A percentile compares a stretch with the other conserved stretches of the same genome.
Evolutionary conservation across 208 protist genomes (phyloP).

Genomic region (Wallacemonas sp.): DNA sequence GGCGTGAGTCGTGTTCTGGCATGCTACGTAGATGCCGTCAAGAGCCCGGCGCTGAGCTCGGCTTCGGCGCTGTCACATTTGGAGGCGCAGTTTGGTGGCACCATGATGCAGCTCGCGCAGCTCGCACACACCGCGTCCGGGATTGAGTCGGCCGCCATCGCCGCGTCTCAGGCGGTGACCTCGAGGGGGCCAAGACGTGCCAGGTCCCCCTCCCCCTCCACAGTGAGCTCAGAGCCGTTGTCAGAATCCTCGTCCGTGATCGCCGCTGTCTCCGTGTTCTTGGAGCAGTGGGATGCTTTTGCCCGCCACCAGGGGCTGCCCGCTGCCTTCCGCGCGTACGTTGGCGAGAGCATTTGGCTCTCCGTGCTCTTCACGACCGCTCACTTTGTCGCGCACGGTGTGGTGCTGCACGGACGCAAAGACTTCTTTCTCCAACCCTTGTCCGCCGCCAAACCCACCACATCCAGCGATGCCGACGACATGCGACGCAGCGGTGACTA

Average conservation of each 20-base stretch:
- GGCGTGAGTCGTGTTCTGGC: constrained; percentile 42
- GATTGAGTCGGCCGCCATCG: not conserved
- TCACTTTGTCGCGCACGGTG: constrained; percentile 85
- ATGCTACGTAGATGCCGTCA: constrained; percentile 60
- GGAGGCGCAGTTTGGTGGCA: constrained; percentile 36
- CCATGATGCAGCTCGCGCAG: constrained; percentile 46
- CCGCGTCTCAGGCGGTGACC: not conserved
- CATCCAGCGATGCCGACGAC: not conserved
- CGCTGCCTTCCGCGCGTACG: constrained; percentile 38
- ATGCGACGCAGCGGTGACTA: constrained; percentile 51
- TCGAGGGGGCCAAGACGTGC: not conserved
- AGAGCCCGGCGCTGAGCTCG: constrained; percentile 30
- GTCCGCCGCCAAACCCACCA: not conserved
- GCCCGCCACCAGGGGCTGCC: constrained; percentile 58
- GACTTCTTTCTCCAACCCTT: constrained; percentile 71
- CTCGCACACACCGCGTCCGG: constrained; percentile 21
- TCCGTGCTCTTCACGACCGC: constrained; percentile 76
- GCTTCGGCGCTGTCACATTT: constrained; percentile 34
- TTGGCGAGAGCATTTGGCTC: constrained; percentile 81
- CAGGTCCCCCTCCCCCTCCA: not conserved
- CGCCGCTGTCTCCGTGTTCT: constrained; percentile 6
- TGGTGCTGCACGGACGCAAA: constrained; percentile 70
- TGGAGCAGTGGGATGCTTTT: constrained; percentile 49
- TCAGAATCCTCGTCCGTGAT: constrained; percentile 1
- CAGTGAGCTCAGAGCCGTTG: no score